A percentile compares a stretch with the other conserved stretches of the same genome.
Conservation (phyloP, 2,329 filamentous ascomycete genomes). For the Mycosphaerella sp. region DNA sequence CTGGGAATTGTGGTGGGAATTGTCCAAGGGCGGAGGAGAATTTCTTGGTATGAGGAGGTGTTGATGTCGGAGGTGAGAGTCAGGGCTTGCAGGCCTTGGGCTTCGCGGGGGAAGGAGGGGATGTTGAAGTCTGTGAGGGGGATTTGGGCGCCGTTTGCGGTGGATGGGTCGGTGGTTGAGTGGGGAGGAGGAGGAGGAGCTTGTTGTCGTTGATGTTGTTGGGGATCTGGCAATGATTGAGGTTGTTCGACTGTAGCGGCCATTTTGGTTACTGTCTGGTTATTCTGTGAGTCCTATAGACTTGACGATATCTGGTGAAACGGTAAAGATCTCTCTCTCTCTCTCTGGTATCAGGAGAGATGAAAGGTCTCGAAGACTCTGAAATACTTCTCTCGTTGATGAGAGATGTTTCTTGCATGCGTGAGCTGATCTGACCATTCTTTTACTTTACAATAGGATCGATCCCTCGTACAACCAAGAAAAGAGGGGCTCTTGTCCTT, state of each 20-base stretch:
- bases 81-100: constrained; percentile 40
- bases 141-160: constrained; percentile 43
- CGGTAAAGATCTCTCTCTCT: too few relatives aligned
- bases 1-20: constrained; percentile 36
- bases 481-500: too few relatives aligned
- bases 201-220: neutral
- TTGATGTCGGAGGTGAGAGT: constrained; percentile 48
- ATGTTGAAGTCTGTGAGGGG: constrained; percentile 43
- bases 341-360: too few relatives aligned
- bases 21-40: constrained; percentile 35
- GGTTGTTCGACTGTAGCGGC: constrained; percentile 5
- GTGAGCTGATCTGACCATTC: too few relatives aligned
- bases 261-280: neutral
- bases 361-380: too few relatives aligned
- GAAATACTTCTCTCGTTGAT: too few relatives aligned
- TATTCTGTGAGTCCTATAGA: too few relatives aligned
- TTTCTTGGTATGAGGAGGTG: constrained; percentile 41
- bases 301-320: too few relatives aligned
- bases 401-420: too few relatives aligned
- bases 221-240: neutral
- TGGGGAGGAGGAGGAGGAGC: neutral
- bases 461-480: too few relatives aligned
- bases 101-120: constrained; percentile 42
- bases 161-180: constrained; percentile 8
- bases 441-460: too few relatives aligned